Percentiles rank a stretch among this genome's conserved stretches.
Conservation (phyloP, 768 basidiomycete species). For the Calvatia gigantea region DNA sequence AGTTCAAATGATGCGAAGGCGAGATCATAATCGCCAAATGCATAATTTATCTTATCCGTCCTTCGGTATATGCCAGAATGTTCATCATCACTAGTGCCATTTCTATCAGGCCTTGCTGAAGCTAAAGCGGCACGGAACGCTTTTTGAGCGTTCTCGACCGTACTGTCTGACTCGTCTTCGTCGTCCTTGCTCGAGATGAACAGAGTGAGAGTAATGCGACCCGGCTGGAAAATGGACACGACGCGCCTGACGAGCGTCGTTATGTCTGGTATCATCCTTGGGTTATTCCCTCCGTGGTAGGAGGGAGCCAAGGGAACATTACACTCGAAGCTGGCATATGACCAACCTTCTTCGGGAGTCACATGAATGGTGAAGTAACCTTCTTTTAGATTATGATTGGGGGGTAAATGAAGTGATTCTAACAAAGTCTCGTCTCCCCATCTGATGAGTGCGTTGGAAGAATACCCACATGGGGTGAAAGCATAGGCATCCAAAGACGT, state of each 20-base stretch:
- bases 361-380: conserved; percentile 99
- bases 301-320: conserved; percentile 73
- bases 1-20: conserved; percentile 86
- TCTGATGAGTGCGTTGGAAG: conserved; percentile 83
- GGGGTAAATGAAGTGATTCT: conserved; percentile 15
- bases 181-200: conserved; percentile 77
- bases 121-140: conserved; percentile 62
- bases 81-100: neutral
- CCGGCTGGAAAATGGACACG: conserved; percentile 90
- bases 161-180: conserved; percentile 38
- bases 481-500: conserved; percentile 90
- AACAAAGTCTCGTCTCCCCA: conserved; percentile 44
- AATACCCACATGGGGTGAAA: conserved; percentile 95
- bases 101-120: conserved; percentile 26
- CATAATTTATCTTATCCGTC: conserved; percentile 98
- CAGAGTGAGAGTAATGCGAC: conserved; percentile 78
- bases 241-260: conserved; percentile 83
- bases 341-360: conserved; percentile 97
- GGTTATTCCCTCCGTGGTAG: conserved; percentile 23
- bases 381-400: conserved; percentile 46
- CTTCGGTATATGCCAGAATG: conserved; percentile 53
- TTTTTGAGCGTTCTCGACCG: conserved; percentile 70
- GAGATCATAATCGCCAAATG: conserved; percentile 89
- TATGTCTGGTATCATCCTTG: conserved; percentile 60
- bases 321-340: conserved; percentile 98